Base-by-base conservation (phyloP, 2,329 filamentous ascomycete species). In the Zasmidium angulare region DNA sequence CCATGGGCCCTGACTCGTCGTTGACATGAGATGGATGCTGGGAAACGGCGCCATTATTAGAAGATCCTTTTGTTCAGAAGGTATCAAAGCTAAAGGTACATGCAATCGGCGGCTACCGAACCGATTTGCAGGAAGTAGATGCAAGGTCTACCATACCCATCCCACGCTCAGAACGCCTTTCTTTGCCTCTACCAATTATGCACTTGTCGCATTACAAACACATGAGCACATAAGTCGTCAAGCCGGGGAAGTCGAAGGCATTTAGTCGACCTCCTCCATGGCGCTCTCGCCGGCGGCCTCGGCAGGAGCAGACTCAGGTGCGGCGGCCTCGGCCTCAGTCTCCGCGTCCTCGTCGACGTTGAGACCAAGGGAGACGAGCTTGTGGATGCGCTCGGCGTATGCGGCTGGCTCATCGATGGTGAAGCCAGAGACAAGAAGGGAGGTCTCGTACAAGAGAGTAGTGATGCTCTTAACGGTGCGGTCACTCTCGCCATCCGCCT, bases 241-340 rank as follows among this genome's bases (percentile, higher is more conserved):
- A 55, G 43, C 11, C 21, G 46, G 36, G 3, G 46, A 24, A 50
- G 55, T 43, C 23, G 23, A 46, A 62, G 53, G 55, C 65, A 70
- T 81, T 73, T 96, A 99, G 86, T 99, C 95, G 77, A 99, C 95
- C 87, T 99, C 95, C 88, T 99, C 95, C 95, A 99, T 99, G 78
- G 93, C 89, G 82, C 89, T 96, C 87, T 96, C 92, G 71, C 88
- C 89, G 67, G 83, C 83, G 71, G 84, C 85, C 56, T 82, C 84
- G 61, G 87, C 81, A 58, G 86, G 82, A 59, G 86, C 78, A 65
- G 85, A 84, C 62, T 82, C 82, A 57, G 81, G 80, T 62, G 84
- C 83, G 66, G 82, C 82, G 67, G 79, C 77, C 78, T 84, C 82
- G 69, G 81, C 81, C 62, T 77, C 71, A 59, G 87, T 85, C 80